phyloP scores from a whole-genome alignment of 306 rosid genomes.

The Datisca glomerata region DNA sequence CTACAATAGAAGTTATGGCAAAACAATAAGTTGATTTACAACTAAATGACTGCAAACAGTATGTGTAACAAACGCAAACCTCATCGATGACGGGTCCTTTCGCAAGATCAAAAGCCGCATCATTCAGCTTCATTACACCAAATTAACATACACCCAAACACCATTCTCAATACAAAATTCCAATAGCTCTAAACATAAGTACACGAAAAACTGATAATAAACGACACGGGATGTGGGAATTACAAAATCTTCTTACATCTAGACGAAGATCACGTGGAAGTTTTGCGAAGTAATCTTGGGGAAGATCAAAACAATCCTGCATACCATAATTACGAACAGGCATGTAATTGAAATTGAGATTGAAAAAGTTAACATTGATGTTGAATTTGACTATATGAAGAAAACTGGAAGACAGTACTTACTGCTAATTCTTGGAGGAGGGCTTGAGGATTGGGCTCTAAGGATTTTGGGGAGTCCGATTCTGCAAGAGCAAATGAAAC shows the following conservation, averaged over 20 bases:
- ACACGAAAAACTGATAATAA: neutral
- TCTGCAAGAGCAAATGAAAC: conserved; percentile 52
- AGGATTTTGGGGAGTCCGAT: conserved; percentile 54
- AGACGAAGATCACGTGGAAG: conserved; percentile 81
- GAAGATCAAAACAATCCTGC: conserved; percentile 80
- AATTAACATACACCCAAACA: conserved; percentile 12
- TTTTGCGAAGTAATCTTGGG: conserved; percentile 60
- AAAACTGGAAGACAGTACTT: conserved; percentile 14
- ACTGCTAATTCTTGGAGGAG: conserved; percentile 64
- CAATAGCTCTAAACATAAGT: neutral
- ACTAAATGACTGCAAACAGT: neutral
- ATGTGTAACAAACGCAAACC: conserved; percentile 30
- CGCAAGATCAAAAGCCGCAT: conserved; percentile 92
- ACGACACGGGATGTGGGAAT: neutral
- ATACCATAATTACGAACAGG: neutral
- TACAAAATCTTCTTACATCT: conserved; percentile 38
- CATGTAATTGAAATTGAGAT: neutral
- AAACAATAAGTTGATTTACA: neutral
- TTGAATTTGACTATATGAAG: neutral
- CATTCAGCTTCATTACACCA: conserved; percentile 46
- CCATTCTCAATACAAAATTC: neutral
- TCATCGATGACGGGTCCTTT: conserved; percentile 62
- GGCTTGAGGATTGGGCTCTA: conserved; percentile 32
- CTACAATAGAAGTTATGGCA: too few relatives aligned
- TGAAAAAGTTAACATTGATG: neutral